Conservation (phyloP, 2,329 filamentous ascomycete species). For the Monosporascus sp. region DNA sequence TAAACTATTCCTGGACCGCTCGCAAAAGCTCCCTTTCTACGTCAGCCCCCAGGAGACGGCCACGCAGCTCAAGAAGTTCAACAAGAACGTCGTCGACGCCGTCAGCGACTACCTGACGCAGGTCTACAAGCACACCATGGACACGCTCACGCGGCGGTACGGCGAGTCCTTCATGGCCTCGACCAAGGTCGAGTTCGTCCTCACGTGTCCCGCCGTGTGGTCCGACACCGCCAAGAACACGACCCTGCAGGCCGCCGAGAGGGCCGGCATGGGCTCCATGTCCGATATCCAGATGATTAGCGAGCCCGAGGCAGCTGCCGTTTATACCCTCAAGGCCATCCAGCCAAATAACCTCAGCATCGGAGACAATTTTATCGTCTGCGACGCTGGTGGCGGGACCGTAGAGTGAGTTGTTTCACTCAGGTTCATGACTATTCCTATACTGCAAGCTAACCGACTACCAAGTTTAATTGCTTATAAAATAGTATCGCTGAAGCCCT, state of each 20-base stretch:
- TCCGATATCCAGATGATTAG: conserved; percentile 73
- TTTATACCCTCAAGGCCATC: conserved; percentile 75
- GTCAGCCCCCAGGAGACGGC: conserved; percentile 74
- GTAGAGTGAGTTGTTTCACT: conserved; percentile 52
- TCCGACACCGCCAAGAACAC: conserved; percentile 81
- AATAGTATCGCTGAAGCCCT: conserved; percentile 66
- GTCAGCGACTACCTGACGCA: conserved; percentile 75
- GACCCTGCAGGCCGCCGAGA: conserved; percentile 70
- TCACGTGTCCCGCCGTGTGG: conserved; percentile 82
- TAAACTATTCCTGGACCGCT: conserved; percentile 77
- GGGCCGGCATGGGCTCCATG: conserved; percentile 69
- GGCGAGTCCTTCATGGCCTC: conserved; percentile 73
- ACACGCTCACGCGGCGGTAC: conserved; percentile 67
- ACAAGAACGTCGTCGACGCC: conserved; percentile 73
- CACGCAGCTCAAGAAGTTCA: conserved; percentile 66
- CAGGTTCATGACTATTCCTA: background rate
- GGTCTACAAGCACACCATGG: conserved; percentile 73
- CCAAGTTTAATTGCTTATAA: conserved; percentile 70
- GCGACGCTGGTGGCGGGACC: conserved; percentile 58
- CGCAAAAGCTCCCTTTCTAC: conserved; percentile 76
- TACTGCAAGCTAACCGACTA: conserved; percentile 6
- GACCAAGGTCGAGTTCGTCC: conserved; percentile 71
- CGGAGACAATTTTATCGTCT: conserved; percentile 61
- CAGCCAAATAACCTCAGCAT: conserved; percentile 68
- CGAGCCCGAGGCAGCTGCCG: conserved; percentile 74